Percentiles rank a stretch among this genome's conserved stretches.
phyloP scores from a whole-genome alignment of 768 basidiomycete genomes.

The Leccinum rimulosum region DNA sequence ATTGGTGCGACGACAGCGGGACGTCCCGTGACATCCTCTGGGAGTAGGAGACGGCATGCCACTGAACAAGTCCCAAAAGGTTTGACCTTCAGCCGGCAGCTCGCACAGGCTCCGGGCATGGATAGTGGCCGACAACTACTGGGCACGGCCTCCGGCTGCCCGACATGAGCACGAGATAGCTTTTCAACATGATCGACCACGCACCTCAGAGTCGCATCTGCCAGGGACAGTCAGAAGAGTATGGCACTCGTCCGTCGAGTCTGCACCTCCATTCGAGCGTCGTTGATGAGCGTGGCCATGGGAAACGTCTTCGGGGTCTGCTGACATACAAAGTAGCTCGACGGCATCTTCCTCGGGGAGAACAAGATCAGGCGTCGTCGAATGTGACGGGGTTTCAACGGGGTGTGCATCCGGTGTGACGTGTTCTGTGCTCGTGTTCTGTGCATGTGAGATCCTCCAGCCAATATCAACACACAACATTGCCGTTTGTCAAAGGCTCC shows the following conservation, averaged over 20 bases:
- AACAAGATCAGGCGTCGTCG: slow-evolving; percentile 14
- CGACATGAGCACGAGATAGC: slow-evolving; percentile 2
- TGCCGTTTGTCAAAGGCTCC: background rate
- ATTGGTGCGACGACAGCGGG: slow-evolving; percentile 8
- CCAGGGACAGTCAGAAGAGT: slow-evolving; percentile 4
- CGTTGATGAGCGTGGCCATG: background rate
- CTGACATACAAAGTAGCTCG: background rate
- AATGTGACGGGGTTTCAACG: background rate
- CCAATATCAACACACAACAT: background rate
- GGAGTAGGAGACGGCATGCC: slow-evolving; percentile 37
- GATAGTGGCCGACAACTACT: slow-evolving; percentile 75
- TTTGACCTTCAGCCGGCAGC: slow-evolving; percentile 90
- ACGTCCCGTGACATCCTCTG: slow-evolving; percentile 1
- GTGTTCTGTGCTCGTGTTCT: slow-evolving; percentile 26
- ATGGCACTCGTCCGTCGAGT: slow-evolving; percentile 19
- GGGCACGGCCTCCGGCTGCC: slow-evolving; percentile 1
- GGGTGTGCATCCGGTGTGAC: background rate
- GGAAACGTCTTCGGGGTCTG: background rate
- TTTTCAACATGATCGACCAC: background rate
- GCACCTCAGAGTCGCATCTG: slow-evolving; percentile 9
- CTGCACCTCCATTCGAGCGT: slow-evolving; percentile 2
- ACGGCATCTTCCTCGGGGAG: slow-evolving; percentile 9
- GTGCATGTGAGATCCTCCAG: background rate
- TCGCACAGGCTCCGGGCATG: slow-evolving; percentile 92
- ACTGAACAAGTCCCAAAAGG: slow-evolving; percentile 86